These are phyloP conservation scores for Thamnidium elegans DNA, from an alignment of 192 early-diverging fungal species.

Conservation along the genomic window DNA sequence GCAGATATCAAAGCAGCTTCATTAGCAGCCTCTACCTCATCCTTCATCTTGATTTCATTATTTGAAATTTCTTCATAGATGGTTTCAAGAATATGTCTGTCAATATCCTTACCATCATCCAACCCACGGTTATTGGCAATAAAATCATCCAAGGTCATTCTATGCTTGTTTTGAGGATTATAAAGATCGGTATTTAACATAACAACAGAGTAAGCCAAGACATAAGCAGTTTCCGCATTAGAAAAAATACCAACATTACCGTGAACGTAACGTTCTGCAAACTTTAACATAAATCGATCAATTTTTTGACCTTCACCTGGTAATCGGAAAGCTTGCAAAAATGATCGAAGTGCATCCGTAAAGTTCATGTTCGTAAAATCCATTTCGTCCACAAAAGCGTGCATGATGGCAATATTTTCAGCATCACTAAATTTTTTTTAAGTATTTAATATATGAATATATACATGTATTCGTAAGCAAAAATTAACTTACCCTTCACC, in stretches of 20 bases:
- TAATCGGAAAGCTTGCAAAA: slow-evolving; percentile 86
- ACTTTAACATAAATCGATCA: slow-evolving; percentile 97
- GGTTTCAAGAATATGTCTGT: slow-evolving; percentile 60
- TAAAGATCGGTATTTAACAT: slow-evolving; percentile 95
- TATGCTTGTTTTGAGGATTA: slow-evolving; percentile 78
- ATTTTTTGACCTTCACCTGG: slow-evolving; percentile 96
- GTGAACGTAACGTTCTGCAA: slow-evolving; percentile 87
- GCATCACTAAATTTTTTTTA: slow-evolving; percentile 52
- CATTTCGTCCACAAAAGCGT: slow-evolving; percentile 93
- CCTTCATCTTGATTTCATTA: slow-evolving; percentile 93
- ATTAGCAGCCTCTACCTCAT: slow-evolving; percentile 69
- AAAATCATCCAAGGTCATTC: slow-evolving; percentile 87
- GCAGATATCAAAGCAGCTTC: slow-evolving; percentile 51
- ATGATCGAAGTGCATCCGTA: slow-evolving; percentile 75
- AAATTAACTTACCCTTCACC: slow-evolving; percentile 68
- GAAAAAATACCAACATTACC: slow-evolving; percentile 81
- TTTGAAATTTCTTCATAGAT: slow-evolving; percentile 81
- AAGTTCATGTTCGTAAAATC: slow-evolving; percentile 72
- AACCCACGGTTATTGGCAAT: slow-evolving; percentile 91
- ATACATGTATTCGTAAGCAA: not conserved
- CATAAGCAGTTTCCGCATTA: slow-evolving; percentile 92
- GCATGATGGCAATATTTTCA: slow-evolving; percentile 93
- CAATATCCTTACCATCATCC: slow-evolving; percentile 81
- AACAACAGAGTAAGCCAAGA: slow-evolving; percentile 88
- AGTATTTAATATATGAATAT: slow-evolving; percentile 3